phyloP scores from a whole-genome alignment of 2,329 filamentous ascomycete genomes.

The Aspergillus flavus region DNA sequence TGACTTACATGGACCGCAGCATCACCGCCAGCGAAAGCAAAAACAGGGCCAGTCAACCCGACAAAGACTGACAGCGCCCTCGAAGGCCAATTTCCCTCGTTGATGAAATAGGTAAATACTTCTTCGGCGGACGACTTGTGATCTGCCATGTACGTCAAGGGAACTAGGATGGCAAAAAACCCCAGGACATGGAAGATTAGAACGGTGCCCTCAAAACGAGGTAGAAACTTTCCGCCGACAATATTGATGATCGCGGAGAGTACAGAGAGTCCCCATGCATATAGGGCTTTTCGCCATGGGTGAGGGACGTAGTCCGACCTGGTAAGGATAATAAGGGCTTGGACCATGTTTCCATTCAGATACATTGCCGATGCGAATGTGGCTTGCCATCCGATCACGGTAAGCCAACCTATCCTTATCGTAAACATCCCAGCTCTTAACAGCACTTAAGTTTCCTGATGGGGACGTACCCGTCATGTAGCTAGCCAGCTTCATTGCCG shows the following conservation, averaged over 20 bases:
- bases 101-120: constrained; percentile 54
- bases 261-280: constrained; percentile 48
- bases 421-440: neutral
- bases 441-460: neutral
- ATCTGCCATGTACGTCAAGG: constrained; percentile 47
- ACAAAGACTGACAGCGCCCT: constrained; percentile 44
- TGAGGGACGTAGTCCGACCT: constrained; percentile 39
- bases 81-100: constrained; percentile 49
- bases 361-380: constrained; percentile 42
- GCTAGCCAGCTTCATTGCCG: constrained; percentile 39
- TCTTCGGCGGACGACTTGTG: constrained; percentile 43
- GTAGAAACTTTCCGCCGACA: constrained; percentile 45
- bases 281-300: constrained; percentile 54
- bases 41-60: constrained; percentile 38
- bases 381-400: constrained; percentile 47
- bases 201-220: constrained; percentile 52
- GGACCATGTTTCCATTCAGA: constrained; percentile 36
- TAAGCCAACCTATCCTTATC: constrained; percentile 39
- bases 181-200: constrained; percentile 55
- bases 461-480: constrained; percentile 36
- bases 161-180: constrained; percentile 55
- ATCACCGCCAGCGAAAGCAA: constrained; percentile 42
- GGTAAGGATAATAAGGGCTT: constrained; percentile 43
- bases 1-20: constrained; percentile 41
- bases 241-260: constrained; percentile 48